These are phyloP conservation scores for Aspergillus brasiliensis DNA, from an alignment of 2,329 filamentous ascomycete genomes.

Conservation along the genomic window DNA sequence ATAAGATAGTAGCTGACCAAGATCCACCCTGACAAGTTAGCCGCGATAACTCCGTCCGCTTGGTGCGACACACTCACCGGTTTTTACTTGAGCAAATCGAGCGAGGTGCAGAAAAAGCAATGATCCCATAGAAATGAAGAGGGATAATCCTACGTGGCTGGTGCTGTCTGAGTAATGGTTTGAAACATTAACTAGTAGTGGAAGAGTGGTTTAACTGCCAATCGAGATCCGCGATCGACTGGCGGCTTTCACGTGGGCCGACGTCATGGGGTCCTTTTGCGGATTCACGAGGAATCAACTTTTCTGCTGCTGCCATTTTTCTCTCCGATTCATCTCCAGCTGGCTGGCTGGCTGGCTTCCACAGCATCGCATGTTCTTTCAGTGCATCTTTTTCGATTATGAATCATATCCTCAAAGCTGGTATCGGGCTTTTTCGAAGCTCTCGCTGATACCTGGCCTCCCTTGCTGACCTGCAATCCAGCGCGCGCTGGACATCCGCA, in stretches of 20 bases:
- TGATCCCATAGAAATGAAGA: no score
- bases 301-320: neutral
- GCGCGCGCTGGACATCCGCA: constrained; percentile 5
- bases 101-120: neutral
- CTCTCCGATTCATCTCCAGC: neutral
- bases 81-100: neutral
- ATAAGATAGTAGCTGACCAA: neutral
- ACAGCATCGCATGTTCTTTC: neutral
- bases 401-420: neutral
- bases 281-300: neutral
- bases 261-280: constrained; percentile 35
- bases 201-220: neutral
- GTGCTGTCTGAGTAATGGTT: no score
- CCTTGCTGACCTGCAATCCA: constrained; percentile 17
- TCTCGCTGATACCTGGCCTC: constrained; percentile 11
- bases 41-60: neutral
- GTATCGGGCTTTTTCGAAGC: constrained; percentile 7
- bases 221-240: neutral
- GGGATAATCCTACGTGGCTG: no score
- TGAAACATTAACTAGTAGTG: neutral
- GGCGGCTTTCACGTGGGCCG: constrained; percentile 32
- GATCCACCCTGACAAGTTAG: neutral
- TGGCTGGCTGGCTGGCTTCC: neutral
- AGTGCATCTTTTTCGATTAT: neutral
- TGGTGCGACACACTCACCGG: neutral